Base-by-base conservation (phyloP, 1,284 basidiomycete genomes). In the Peniophora sp. region DNA sequence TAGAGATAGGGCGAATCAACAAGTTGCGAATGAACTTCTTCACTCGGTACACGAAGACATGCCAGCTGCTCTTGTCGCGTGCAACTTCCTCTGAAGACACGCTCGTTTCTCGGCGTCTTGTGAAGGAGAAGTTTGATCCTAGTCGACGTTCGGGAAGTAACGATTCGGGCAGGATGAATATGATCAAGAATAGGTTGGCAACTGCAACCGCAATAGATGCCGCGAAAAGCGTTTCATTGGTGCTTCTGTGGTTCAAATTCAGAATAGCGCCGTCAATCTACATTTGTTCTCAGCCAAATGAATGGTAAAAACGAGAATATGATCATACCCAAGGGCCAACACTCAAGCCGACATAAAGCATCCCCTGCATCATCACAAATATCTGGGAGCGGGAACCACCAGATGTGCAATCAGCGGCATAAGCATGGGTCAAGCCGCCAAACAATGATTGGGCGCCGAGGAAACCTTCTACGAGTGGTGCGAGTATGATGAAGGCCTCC, bases 361-460 rank as follows among this genome's bases (percentile, higher is more conserved):
- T 73, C 10, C 74, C 76, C 60, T 77, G 75, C n/a, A 77, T 64
- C 1, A 72, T 72, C 6, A 74, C 73, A 52, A 78, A 78, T 44
- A 78, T 73, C 49, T 64, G 72, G 14, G 75, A 72, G 48, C 74
- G 62, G 41, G 76, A 78, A 27, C 75, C 76, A 61, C 72, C 71
- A 27, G 66, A 62, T 24, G 76, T 76, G 52, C 75, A 78, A 53
- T 78, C 76, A 17, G 75, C 71, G 22, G 72, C 70, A 59, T 76
- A 78, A 74, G 76, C 75, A 56, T 78, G 75, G 22, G 73, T 65
- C 18, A 75, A 68, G 17, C 75, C 75, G 55, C 76, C 76, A 58
- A 74, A 77, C 11, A 73, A 71, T 8, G 74, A 71, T 15, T 76
- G 58, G 1, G 71, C 75, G 15, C 76, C 76, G n/a, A 73, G 69